phyloP scores from a whole-genome alignment of 176 grass and related monocot species.

The Poa pratensis region DNA sequence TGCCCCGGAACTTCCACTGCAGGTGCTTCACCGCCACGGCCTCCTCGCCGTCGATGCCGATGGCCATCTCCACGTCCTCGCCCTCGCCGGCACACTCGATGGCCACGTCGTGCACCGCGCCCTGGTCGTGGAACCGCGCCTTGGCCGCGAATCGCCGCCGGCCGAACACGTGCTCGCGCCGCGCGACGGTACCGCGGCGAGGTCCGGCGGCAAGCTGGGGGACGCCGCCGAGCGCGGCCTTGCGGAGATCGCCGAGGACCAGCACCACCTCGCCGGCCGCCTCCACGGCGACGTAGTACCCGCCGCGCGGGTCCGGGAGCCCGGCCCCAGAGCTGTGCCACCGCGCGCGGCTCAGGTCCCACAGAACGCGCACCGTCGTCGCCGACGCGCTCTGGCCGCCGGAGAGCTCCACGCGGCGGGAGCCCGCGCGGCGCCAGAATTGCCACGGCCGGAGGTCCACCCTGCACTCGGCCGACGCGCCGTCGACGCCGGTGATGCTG shows the following conservation, averaged over 20 bases:
- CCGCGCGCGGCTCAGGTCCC: constrained; percentile 80
- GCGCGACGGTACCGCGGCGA: constrained; percentile 61
- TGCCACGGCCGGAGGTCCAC: constrained; percentile 81
- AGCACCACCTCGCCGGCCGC: constrained; percentile 66
- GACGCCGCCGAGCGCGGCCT: constrained; percentile 62
- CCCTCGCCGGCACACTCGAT: constrained; percentile 62
- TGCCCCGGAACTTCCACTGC: constrained; percentile 91
- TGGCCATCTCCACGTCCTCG: constrained; percentile 63
- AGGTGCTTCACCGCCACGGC: constrained; percentile 85
- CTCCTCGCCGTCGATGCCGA: constrained; percentile 71
- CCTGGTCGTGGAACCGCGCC: constrained; percentile 71
- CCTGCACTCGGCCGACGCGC: constrained; percentile 47
- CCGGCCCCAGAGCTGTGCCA: constrained; percentile 52
- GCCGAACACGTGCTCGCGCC: constrained; percentile 75
- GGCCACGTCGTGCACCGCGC: constrained; percentile 56
- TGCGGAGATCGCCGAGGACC: constrained; percentile 68
- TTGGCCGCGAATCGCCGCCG: constrained; percentile 60
- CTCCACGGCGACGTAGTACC: constrained; percentile 68
- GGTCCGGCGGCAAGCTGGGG: constrained; percentile 19
- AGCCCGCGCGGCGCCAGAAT: constrained; percentile 73
- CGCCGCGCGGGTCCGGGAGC: constrained; percentile 56
- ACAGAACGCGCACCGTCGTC: constrained; percentile 58
- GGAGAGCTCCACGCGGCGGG: constrained; percentile 56
- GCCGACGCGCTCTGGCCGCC: constrained; percentile 21
- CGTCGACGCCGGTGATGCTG: constrained; percentile 37